Percentiles rank a stretch among this genome's conserved stretches.
Conservation (phyloP, 805 yeast species). For the Cyberlindnera bimundalis region DNA sequence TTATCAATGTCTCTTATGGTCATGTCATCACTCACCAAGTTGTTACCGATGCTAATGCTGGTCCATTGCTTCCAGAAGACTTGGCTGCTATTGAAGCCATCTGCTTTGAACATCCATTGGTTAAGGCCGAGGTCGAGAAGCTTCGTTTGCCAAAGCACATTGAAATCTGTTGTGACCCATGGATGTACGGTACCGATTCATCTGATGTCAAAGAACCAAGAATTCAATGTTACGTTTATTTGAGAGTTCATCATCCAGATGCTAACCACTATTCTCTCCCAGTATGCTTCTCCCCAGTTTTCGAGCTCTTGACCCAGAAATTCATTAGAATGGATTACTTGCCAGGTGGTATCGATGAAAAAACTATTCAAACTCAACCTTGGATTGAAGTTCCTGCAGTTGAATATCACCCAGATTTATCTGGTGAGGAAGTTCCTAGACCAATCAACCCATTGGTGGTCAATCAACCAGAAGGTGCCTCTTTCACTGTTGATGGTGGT, state of each 20-base stretch:
- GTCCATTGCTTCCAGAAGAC: constrained; percentile 71
- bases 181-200: constrained; percentile 85
- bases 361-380: constrained; percentile 48
- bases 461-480: constrained; percentile 77
- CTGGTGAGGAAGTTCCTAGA: constrained; percentile 47
- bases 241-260: constrained; percentile 63
- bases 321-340: constrained; percentile 70
- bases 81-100: constrained; percentile 49
- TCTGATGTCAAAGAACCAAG: constrained; percentile 46
- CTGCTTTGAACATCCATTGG: constrained; percentile 51
- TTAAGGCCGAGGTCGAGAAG: constrained; percentile 62
- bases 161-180: constrained; percentile 64
- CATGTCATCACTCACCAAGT: constrained; percentile 55
- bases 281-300: constrained; percentile 69
- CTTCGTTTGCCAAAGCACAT: constrained; percentile 54
- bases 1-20: constrained; percentile 60
- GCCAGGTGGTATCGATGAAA: constrained; percentile 69
- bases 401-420: constrained; percentile 72
- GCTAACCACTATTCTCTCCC: constrained; percentile 77
- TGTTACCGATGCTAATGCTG: constrained; percentile 60
- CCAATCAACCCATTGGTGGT: constrained; percentile 67
- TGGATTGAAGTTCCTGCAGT: constrained; percentile 58
- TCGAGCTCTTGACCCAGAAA: constrained; percentile 55
- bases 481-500: constrained; percentile 56
- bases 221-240: constrained; percentile 73